phyloP scores from a whole-genome alignment of 148 eudicot genomes.

The Spergularia marina region DNA sequence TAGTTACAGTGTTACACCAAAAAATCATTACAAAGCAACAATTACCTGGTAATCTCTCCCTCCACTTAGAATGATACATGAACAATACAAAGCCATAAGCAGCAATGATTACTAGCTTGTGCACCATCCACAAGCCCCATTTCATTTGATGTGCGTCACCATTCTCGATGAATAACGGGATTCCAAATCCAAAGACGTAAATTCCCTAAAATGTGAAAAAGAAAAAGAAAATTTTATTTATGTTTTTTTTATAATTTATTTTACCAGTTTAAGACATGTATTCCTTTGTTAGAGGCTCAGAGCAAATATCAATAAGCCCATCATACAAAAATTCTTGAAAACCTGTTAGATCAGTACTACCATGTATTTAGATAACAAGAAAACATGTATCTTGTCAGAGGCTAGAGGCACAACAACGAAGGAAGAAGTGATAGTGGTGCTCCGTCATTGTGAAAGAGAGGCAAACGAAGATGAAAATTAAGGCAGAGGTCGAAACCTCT shows the following conservation, averaged over 20 bases:
- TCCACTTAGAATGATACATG: slow-evolving; percentile 64
- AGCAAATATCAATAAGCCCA: not conserved
- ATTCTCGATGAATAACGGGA: slow-evolving; percentile 55
- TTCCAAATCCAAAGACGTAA: slow-evolving; percentile 54
- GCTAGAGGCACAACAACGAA: no score
- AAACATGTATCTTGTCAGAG: no score
- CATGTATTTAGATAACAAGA: not conserved
- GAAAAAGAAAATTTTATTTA: not conserved
- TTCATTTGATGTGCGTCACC: slow-evolving; percentile 38
- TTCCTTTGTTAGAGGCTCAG: not conserved
- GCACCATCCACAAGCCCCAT: slow-evolving; percentile 69
- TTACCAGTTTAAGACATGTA: not conserved
- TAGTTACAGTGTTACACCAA: not conserved
- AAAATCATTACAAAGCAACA: not conserved
- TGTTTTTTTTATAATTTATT: not conserved
- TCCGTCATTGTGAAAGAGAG: no score
- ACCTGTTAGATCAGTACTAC: not conserved
- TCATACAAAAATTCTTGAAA: not conserved
- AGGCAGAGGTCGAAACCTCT: no score
- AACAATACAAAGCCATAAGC: slow-evolving; percentile 54
- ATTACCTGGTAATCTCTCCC: slow-evolving; percentile 69
- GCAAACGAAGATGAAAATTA: no score
- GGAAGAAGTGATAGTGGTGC: no score
- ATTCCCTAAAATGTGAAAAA: slow-evolving; percentile 37
- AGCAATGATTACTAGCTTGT: slow-evolving; percentile 55